Percentiles rank a stretch among this genome's conserved stretches.
phyloP scores from a whole-genome alignment of 2,329 filamentous ascomycete species.

The Cladosporium sp. region DNA sequence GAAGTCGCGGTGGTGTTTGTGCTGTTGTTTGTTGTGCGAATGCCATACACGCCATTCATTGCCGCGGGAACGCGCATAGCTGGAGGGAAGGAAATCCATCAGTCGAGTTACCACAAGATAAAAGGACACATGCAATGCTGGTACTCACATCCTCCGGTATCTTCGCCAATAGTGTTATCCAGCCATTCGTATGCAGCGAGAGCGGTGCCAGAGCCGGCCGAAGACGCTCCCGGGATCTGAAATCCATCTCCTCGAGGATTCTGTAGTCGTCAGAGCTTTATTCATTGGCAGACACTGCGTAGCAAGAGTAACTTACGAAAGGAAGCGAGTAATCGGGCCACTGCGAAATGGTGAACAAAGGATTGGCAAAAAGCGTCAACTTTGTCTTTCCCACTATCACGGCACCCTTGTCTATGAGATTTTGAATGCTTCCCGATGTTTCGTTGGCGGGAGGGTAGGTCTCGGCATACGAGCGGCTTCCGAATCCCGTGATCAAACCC shows the following conservation, averaged over 20 bases:
- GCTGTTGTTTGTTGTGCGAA: conserved; percentile 24
- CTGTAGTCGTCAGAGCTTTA: conserved; percentile 24
- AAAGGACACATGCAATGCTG: too few relatives aligned
- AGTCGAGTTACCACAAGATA: conserved; percentile 17
- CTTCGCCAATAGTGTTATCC: conserved; percentile 34
- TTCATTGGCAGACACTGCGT: not conserved
- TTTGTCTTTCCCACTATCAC: conserved; percentile 33
- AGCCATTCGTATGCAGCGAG: conserved; percentile 38
- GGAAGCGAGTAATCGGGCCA: conserved; percentile 16
- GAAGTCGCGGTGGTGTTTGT: conserved; percentile 23
- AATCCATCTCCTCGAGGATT: conserved; percentile 35
- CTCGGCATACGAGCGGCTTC: conserved; percentile 28
- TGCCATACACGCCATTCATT: too few relatives aligned
- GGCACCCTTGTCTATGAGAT: conserved; percentile 30
- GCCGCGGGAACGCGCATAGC: too few relatives aligned
- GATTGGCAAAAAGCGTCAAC: conserved; percentile 30
- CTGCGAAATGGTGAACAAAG: conserved; percentile 6
- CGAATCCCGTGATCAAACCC: conserved; percentile 30
- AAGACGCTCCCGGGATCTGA: conserved; percentile 28
- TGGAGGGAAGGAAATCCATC: conserved; percentile 10
- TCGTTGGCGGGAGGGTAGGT: conserved; percentile 22
- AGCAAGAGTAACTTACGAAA: not conserved
- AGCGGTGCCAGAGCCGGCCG: conserved; percentile 28
- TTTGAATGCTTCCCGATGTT: conserved; percentile 30
- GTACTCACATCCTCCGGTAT: conserved; percentile 15